Evolutionary conservation across 148 eudicot genomes (phyloP).

Genomic region (Rhododendron mucronatum): DNA sequence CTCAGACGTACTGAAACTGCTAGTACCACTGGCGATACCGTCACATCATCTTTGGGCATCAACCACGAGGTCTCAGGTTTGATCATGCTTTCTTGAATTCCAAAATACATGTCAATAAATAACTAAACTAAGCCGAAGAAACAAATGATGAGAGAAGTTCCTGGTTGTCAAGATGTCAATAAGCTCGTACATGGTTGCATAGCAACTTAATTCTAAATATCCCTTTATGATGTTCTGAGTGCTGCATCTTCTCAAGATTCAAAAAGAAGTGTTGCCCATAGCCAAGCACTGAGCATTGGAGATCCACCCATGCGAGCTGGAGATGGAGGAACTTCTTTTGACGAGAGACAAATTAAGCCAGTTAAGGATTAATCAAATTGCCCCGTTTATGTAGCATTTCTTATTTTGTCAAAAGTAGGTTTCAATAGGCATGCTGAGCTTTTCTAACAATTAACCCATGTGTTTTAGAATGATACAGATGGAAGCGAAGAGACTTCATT

Average conservation of each 20-base stretch:
- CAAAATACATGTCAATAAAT: not conserved
- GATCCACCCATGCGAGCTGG: constrained; percentile 15
- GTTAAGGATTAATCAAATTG: constrained; percentile 30
- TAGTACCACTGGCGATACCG: constrained; percentile 32
- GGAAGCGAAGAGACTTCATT: constrained; percentile 22
- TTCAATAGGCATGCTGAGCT: not conserved
- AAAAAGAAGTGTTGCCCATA: constrained; percentile 13
- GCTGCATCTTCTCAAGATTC: constrained; percentile 38
- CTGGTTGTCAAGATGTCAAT: constrained; percentile 7
- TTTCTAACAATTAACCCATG: constrained; percentile 24
- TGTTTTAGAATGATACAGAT: constrained; percentile 39
- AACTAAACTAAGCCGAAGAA: not conserved
- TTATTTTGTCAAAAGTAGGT: not conserved
- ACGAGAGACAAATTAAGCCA: constrained; percentile 17
- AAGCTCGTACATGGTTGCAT: constrained; percentile 24
- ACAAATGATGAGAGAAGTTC: not conserved
- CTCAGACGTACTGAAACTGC: constrained; percentile 26
- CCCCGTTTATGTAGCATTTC: not conserved
- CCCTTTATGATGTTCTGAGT: constrained; percentile 29
- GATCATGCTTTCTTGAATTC: constrained; percentile 15
- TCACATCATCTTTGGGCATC: constrained; percentile 24
- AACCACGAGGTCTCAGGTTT: constrained; percentile 40
- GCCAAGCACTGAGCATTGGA: constrained; percentile 15
- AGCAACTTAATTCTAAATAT: constrained; percentile 10
- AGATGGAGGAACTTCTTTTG: constrained; percentile 2